These are phyloP conservation scores for Vitis labrusca DNA, from an alignment of 164 flowering plant species.

Conservation along the genomic window DNA sequence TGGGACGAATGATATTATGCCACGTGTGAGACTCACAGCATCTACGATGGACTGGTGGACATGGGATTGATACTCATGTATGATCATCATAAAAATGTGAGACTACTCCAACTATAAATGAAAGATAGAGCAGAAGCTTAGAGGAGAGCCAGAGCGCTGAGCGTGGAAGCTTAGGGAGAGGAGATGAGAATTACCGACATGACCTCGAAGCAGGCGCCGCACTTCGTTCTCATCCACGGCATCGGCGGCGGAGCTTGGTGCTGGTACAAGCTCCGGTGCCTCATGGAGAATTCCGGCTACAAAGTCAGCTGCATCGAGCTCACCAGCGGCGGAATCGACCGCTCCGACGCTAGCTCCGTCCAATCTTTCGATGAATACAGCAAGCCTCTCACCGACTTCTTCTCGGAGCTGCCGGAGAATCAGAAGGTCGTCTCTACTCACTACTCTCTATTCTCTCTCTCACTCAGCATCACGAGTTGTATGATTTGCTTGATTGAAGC, in stretches of 20 bases:
- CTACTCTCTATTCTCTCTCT: neutral
- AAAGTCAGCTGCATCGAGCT: conserved; percentile 71
- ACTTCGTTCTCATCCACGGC: conserved; percentile 82
- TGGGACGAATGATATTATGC: too few species aligned
- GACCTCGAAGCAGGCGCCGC: conserved; percentile 14
- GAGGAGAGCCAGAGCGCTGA: neutral
- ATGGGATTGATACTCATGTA: too few species aligned
- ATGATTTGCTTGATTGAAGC: neutral
- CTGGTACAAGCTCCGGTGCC: conserved; percentile 73
- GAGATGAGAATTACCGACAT: neutral
- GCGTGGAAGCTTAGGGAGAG: conserved; percentile 8
- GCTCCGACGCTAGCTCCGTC: conserved; percentile 40
- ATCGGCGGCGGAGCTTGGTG: conserved; percentile 79
- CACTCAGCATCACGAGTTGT: neutral
- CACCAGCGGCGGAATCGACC: conserved; percentile 53
- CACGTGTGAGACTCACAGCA: too few species aligned
- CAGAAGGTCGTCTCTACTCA: conserved; percentile 43
- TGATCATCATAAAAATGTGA: neutral
- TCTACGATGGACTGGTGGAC: too few species aligned
- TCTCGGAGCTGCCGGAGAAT: conserved; percentile 46
- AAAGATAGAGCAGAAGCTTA: too few species aligned
- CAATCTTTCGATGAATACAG: conserved; percentile 63
- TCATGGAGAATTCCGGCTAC: conserved; percentile 69
- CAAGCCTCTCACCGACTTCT: conserved; percentile 57
- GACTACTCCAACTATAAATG: conserved; percentile 9